These are phyloP conservation scores for Bremia lactucae DNA, from an alignment of 352 stramenopile species.

Conservation along the genomic window DNA sequence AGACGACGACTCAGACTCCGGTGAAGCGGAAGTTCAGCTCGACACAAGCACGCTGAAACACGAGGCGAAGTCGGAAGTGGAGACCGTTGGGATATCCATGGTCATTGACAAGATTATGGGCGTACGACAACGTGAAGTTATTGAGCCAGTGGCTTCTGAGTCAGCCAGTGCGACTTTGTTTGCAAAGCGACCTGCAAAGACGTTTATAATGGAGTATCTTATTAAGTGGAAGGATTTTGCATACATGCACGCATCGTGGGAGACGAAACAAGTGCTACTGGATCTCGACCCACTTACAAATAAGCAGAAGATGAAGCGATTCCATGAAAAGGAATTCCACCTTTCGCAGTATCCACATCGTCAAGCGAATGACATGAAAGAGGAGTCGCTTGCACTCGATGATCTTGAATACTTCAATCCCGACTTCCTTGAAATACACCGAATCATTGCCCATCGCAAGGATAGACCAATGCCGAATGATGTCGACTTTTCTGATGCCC, in stretches of 20 bases:
- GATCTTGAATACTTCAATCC: conserved; percentile 86
- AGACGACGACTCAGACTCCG: conserved; percentile 32
- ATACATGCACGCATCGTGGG: conserved; percentile 84
- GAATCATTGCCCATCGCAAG: conserved; percentile 68
- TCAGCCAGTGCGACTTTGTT: conserved; percentile 34
- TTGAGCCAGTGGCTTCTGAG: conserved; percentile 16
- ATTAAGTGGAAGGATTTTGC: conserved; percentile 89
- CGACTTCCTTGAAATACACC: conserved; percentile 85
- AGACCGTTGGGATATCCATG: conserved; percentile 28
- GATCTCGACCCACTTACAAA: conserved; percentile 73
- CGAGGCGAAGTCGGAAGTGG: conserved; percentile 7
- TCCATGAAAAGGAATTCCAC: conserved; percentile 71
- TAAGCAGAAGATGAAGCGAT: conserved; percentile 82
- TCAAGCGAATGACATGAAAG: conserved; percentile 22
- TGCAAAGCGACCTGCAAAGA: conserved; percentile 22
- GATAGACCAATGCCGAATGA: conserved; percentile 47
- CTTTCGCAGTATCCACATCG: conserved; percentile 37
- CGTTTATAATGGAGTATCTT: conserved; percentile 60
- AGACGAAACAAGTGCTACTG: conserved; percentile 60
- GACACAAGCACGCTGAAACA: conserved; percentile 27
- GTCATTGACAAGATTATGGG: conserved; percentile 87
- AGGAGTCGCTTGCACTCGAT: conserved; percentile 26
- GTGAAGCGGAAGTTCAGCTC: conserved; percentile 32
- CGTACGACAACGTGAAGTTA: conserved; percentile 37
- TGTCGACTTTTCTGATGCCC: conserved; percentile 41